Evolutionary conservation across 345 rosid genomes (phyloP).

Genomic region (Kernera saxatilis): DNA sequence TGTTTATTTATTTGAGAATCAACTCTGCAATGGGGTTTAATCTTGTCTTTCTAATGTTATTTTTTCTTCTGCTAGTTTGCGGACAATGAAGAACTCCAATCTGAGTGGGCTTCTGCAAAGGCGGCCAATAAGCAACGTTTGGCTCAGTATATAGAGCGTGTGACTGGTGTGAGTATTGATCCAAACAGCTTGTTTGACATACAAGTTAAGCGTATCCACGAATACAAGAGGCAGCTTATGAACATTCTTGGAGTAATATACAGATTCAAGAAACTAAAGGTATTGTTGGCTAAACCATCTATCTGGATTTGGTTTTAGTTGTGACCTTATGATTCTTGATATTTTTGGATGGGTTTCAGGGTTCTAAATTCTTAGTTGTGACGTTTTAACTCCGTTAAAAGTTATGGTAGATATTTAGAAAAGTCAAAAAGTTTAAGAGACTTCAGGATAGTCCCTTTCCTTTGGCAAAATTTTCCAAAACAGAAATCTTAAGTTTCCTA

Average conservation of each 20-base stretch:
- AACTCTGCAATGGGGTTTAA: neutral
- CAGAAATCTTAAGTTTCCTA: neutral
- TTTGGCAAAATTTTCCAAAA: neutral
- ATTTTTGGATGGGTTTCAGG: neutral
- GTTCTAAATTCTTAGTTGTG: neutral
- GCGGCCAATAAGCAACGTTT: conserved; percentile 80
- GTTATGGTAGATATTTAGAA: neutral
- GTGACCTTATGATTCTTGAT: neutral
- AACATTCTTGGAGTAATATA: conserved; percentile 84
- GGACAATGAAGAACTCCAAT: conserved; percentile 66
- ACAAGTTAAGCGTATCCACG: conserved; percentile 97
- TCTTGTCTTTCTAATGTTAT: conserved; percentile 17
- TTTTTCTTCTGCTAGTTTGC: conserved; percentile 59
- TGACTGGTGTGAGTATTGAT: conserved; percentile 76
- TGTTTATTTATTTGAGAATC: conserved; percentile 2
- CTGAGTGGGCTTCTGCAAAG: conserved; percentile 92
- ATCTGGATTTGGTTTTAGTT: neutral
- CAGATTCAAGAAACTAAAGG: conserved; percentile 93
- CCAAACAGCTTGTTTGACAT: conserved; percentile 86
- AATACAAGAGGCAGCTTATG: conserved; percentile 91
- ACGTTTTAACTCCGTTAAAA: neutral
- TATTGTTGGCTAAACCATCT: conserved; percentile 27
- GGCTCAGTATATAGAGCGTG: conserved; percentile 62
- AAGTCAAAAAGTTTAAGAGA: neutral
- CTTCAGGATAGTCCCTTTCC: neutral